These are phyloP conservation scores for Brassica cretica DNA, from an alignment of 345 rosid species.

Conservation along the genomic window DNA sequence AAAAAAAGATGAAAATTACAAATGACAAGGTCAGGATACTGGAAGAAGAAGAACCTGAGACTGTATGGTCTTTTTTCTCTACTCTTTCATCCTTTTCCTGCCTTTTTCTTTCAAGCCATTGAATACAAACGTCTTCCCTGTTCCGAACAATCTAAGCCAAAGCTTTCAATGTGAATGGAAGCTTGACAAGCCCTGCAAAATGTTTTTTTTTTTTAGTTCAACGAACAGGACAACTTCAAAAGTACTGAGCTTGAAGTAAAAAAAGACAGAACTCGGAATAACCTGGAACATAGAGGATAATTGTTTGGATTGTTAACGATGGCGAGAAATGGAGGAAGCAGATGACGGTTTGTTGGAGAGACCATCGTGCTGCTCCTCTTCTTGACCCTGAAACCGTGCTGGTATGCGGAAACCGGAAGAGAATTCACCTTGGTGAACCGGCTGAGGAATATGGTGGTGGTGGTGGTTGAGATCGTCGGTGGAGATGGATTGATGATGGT, in stretches of 20 bases:
- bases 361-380: constrained; percentile 82
- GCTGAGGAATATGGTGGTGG: constrained; percentile 38
- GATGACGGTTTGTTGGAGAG: constrained; percentile 74
- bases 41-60: constrained; percentile 37
- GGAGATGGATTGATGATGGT: constrained; percentile 40
- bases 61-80: not conserved
- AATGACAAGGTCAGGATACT: constrained; percentile 31
- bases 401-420: constrained; percentile 73
- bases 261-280: not conserved
- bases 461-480: constrained; percentile 39
- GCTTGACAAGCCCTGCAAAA: constrained; percentile 24
- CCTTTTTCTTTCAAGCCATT: constrained; percentile 43
- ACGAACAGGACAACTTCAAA: not conserved
- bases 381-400: constrained; percentile 88
- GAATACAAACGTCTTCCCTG: constrained; percentile 38
- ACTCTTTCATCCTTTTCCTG: constrained; percentile 25
- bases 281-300: constrained; percentile 48
- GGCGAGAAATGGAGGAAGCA: constrained; percentile 86
- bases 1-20: constrained; percentile 26
- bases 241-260: not conserved
- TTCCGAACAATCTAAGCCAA: constrained; percentile 28
- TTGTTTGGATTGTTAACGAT: constrained; percentile 43
- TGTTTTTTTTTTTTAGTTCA: not conserved
- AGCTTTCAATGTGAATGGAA: constrained; percentile 23
- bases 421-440: constrained; percentile 62